phyloP scores from a whole-genome alignment of 2,329 filamentous ascomycete species.

The Neoscytalidium dimidiatum region DNA sequence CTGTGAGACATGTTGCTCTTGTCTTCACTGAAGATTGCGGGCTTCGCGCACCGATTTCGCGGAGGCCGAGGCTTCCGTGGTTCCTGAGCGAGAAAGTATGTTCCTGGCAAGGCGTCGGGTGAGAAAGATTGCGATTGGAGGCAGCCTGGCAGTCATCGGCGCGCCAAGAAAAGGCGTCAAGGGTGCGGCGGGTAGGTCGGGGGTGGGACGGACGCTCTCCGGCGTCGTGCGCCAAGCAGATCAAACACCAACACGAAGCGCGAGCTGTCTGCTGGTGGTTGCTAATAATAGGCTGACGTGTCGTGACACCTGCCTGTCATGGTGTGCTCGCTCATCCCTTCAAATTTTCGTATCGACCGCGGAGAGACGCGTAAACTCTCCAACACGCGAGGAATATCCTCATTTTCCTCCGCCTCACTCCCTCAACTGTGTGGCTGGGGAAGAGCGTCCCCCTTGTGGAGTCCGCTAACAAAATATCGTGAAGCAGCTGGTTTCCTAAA shows the following conservation, averaged over 20 bases:
- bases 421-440: too few relatives aligned
- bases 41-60: background rate
- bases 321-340: background rate
- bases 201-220: background rate
- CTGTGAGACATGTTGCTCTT: background rate
- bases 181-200: background rate
- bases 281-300: conserved; percentile 5
- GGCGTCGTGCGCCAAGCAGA: background rate
- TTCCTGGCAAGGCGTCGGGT: background rate
- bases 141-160: background rate
- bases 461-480: too few relatives aligned
- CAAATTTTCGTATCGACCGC: background rate
- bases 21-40: too few relatives aligned
- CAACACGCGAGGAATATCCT: background rate
- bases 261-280: background rate
- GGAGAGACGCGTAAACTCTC: background rate
- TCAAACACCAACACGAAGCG: conserved; percentile 4
- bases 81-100: background rate
- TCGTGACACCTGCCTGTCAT: background rate
- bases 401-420: too few relatives aligned
- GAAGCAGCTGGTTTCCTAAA: too few relatives aligned
- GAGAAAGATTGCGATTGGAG: conserved; percentile 2
- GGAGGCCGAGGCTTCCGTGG: background rate
- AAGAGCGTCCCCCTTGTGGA: too few relatives aligned
- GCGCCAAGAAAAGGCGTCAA: background rate